phyloP scores from a whole-genome alignment of 73 alveolate genomes.

The Uronychia binucleata region DNA sequence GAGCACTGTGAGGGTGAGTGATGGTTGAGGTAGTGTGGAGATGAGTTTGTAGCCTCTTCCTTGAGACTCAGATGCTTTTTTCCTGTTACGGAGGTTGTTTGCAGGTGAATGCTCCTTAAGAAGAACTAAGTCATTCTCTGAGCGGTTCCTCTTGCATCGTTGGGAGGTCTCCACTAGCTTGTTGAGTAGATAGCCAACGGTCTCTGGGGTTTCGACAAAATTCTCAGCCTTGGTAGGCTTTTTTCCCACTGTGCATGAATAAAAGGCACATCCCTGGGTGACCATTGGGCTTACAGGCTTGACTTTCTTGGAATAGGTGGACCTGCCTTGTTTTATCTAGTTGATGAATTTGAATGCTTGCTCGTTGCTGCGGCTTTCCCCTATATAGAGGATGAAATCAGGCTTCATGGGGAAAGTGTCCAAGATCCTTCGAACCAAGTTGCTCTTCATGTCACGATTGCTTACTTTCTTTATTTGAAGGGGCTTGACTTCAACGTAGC shows the following conservation, averaged over 20 bases:
- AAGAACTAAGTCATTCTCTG: constrained; percentile 6
- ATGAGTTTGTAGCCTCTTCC: too few relatives aligned
- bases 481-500: neutral
- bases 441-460: neutral
- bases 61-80: too few relatives aligned
- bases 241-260: constrained; percentile 69
- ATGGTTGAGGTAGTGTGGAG: too few relatives aligned
- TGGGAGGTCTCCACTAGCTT: neutral
- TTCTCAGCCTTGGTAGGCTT: constrained; percentile 74
- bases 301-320: neutral
- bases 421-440: neutral
- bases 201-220: constrained; percentile 65
- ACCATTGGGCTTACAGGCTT: neutral
- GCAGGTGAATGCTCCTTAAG: neutral
- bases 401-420: neutral
- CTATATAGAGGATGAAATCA: neutral
- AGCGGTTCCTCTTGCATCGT: constrained; percentile 3
- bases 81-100: too few relatives aligned
- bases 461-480: neutral
- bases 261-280: constrained; percentile 28
- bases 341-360: neutral
- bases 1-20: too few relatives aligned
- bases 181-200: constrained; percentile 59
- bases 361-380: neutral
- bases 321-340: neutral